Evolutionary conservation across 345 rosid species (phyloP).

Genomic region (Erucastrum elatum): DNA sequence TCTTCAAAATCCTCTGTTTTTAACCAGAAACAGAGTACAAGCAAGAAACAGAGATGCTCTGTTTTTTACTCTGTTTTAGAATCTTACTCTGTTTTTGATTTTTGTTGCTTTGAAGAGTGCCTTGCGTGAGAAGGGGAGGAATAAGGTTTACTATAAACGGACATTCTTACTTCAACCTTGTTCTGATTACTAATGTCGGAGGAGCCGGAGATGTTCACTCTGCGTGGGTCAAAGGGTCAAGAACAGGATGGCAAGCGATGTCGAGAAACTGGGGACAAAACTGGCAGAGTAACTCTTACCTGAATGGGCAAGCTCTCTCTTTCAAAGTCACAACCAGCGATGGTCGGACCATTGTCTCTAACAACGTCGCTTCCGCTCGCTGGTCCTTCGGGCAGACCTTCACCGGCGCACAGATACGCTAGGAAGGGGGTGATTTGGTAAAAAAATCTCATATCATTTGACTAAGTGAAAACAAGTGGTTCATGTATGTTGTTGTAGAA

Average conservation of each 20-base stretch:
- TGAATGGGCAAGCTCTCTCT: slow-evolving; percentile 72
- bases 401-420: slow-evolving; percentile 56
- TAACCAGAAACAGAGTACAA: background rate
- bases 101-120: slow-evolving; percentile 45
- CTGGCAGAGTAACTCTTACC: slow-evolving; percentile 73
- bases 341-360: slow-evolving; percentile 54
- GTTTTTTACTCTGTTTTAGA: background rate
- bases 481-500: slow-evolving; percentile 3
- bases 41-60: background rate
- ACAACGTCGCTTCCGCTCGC: slow-evolving; percentile 62
- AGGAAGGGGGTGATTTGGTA: background rate
- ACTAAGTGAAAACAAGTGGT: slow-evolving; percentile 1
- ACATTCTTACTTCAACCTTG: slow-evolving; percentile 76
- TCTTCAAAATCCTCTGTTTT: background rate
- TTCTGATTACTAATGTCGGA: slow-evolving; percentile 74
- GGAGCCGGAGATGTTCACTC: slow-evolving; percentile 80
- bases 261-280: slow-evolving; percentile 88
- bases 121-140: slow-evolving; percentile 69
- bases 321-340: slow-evolving; percentile 77
- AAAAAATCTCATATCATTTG: background rate
- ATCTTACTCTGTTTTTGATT: background rate
- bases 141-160: slow-evolving; percentile 78
- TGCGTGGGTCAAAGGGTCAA: slow-evolving; percentile 61
- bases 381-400: slow-evolving; percentile 88
- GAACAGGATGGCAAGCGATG: slow-evolving; percentile 76